Evolutionary conservation across 78 protist species (phyloP).

Genomic region (slime mould (Dictyostelium discoideum)): DNA sequence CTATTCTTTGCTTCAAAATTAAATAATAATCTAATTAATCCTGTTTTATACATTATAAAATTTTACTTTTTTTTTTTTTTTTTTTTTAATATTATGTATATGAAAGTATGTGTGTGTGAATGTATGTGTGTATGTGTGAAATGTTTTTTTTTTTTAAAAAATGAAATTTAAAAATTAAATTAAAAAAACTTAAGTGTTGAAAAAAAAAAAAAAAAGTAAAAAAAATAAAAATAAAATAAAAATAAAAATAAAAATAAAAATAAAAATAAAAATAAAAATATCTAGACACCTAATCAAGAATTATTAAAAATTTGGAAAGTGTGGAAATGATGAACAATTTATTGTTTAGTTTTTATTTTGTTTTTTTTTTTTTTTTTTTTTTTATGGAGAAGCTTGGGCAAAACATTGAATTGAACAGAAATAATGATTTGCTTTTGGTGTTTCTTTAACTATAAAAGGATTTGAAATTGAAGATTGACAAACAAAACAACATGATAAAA

Average conservation of each 20-base stretch:
- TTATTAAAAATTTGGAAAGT: too few relatives aligned
- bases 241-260: neutral
- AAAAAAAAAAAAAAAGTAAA: neutral
- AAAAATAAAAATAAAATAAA: too few relatives aligned
- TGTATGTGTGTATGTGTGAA: neutral
- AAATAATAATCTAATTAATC: conserved; percentile 33
- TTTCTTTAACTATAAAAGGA: neutral
- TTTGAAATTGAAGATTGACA: conserved; percentile 9
- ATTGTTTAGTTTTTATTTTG: too few relatives aligned
- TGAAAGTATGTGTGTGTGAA: neutral
- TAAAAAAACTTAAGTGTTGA: neutral
- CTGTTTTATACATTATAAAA: conserved; percentile 41
- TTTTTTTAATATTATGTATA: neutral
- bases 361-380: neutral
- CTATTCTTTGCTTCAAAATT: conserved; percentile 21
- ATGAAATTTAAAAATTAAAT: neutral
- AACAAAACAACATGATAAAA: neutral
- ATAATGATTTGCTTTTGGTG: conserved; percentile 7
- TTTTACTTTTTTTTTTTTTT: neutral
- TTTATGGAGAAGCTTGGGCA: neutral
- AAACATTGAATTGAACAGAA: conserved; percentile 4
- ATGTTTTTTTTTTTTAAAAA: too few relatives aligned
- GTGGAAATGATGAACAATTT: too few relatives aligned
- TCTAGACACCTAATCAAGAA: too few relatives aligned
- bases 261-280: neutral